Evolutionary conservation across 2,329 filamentous ascomycete genomes (phyloP), one percentile per base, ranked within the genome.

Genomic region (Botrytis galanthina): DNA sequence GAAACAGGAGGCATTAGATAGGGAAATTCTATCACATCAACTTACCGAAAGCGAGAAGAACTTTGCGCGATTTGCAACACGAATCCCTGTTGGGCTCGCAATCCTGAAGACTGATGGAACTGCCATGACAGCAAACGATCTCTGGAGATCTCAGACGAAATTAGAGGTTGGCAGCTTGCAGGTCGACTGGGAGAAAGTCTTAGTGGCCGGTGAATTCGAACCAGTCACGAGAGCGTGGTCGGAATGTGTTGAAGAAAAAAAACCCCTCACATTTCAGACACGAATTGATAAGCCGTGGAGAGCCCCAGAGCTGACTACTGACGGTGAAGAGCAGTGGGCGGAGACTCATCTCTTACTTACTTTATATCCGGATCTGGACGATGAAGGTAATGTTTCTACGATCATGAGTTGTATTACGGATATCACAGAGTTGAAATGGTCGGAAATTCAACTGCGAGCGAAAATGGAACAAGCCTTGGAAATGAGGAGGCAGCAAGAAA

Each of bases 361-460:
- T 9, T 60, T 75, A 22, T 75, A 75, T 75, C 92, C 92, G 0
- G 92, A 94, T 78, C 90, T 88, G 78, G 86, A 89, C 70, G 82
- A 84, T 1, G 84, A 88, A 44, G 91, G 91, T 7, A 84, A 84
- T 48, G 85, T 94, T 72, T 93, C 92, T 82, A 89, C 89, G 74
- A 90, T 94, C 3, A 94, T 95, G 78, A 92, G 92, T 71, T 92
- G 90, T 77, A 90, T 96, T 67, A 95, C 93, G 0, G 92, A 97
- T 78, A 96, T 97, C 75, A 93, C 91, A n/a, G 88, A 91, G 72
- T 92, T 95, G 80, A 96, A 96, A 80, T 91, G 91, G 85, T 76
- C 76, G 68, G 76, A 74, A 73, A 77, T 78, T 42, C 73, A 62
- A 51, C 75, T 77, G 71, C 63, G 73, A 48, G 74, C 72, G 84